These are phyloP conservation scores for Juncus inflexus DNA, from an alignment of 176 grass and related monocot species.

Conservation along the genomic window DNA sequence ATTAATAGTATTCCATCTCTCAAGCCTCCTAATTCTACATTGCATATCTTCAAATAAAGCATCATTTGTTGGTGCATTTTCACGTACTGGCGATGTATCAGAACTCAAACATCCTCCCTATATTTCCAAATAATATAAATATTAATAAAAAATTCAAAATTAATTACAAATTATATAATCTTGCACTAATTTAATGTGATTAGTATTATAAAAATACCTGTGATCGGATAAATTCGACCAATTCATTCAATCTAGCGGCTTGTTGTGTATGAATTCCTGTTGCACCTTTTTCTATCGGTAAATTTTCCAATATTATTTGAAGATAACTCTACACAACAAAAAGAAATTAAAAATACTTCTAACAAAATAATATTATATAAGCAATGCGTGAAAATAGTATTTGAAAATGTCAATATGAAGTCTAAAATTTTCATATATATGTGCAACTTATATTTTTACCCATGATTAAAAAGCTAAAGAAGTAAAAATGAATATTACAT, in stretches of 20 bases:
- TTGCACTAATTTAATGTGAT: neutral
- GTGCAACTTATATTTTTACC: neutral
- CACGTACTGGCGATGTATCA: conserved; percentile 40
- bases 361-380: conserved; percentile 24
- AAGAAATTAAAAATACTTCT: conserved; percentile 8
- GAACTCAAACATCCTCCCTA: conserved; percentile 78
- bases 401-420: neutral
- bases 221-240: conserved; percentile 93
- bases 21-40: conserved; percentile 83
- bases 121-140: conserved; percentile 31
- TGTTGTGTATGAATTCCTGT: conserved; percentile 83
- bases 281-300: conserved; percentile 58
- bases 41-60: conserved; percentile 81
- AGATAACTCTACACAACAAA: conserved; percentile 69
- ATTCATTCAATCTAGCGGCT: conserved; percentile 78
- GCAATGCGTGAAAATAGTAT: conserved; percentile 14
- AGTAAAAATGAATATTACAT: neutral
- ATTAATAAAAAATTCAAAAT: neutral
- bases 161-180: too few species aligned
- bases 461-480: neutral
- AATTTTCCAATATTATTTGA: conserved; percentile 95
- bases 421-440: neutral
- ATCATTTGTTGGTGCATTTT: conserved; percentile 65
- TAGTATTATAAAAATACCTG: conserved; percentile 46
- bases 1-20: conserved; percentile 96